Evolutionary conservation across 2,329 filamentous ascomycete species (phyloP).

Genomic region (Aspergillus sergii): DNA sequence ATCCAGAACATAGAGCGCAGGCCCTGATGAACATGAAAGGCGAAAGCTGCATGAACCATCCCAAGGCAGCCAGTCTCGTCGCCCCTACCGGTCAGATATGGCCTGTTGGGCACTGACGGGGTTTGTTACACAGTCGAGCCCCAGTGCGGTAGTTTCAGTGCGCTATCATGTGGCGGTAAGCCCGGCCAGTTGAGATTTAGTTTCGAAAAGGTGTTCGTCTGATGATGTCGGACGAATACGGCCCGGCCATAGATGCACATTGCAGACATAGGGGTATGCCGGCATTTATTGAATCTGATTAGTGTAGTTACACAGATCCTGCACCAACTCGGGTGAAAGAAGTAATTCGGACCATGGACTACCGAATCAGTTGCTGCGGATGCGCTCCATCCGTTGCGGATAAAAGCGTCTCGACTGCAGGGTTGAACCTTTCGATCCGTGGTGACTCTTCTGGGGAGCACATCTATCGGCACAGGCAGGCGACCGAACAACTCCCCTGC

Average conservation of each 20-base stretch:
- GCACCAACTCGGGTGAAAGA: neutral
- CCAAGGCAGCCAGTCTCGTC: neutral
- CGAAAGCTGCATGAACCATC: neutral
- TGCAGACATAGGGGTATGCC: slow-evolving; percentile 5
- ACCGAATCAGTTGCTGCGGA: neutral
- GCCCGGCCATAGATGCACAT: neutral
- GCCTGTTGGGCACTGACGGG: neutral
- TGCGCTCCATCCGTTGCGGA: neutral
- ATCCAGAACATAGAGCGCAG: neutral
- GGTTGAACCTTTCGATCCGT: neutral
- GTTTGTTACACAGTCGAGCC: neutral
- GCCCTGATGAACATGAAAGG: neutral
- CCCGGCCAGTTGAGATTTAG: neutral
- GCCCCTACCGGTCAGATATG: neutral
- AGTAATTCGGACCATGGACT: neutral
- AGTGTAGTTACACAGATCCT: neutral
- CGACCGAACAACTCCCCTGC: neutral
- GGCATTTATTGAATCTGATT: slow-evolving; percentile 1
- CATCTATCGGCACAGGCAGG: neutral
- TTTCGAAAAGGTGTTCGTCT: slow-evolving; percentile 1
- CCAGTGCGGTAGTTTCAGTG: neutral
- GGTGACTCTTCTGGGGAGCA: neutral
- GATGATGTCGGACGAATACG: slow-evolving; percentile 4
- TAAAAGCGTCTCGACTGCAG: neutral
- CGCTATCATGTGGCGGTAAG: slow-evolving; percentile 5